A percentile compares a stretch with the other conserved stretches of the same genome.
Evolutionary conservation across 805 yeast species (phyloP).

Genomic region (Candida yuanshanica): DNA sequence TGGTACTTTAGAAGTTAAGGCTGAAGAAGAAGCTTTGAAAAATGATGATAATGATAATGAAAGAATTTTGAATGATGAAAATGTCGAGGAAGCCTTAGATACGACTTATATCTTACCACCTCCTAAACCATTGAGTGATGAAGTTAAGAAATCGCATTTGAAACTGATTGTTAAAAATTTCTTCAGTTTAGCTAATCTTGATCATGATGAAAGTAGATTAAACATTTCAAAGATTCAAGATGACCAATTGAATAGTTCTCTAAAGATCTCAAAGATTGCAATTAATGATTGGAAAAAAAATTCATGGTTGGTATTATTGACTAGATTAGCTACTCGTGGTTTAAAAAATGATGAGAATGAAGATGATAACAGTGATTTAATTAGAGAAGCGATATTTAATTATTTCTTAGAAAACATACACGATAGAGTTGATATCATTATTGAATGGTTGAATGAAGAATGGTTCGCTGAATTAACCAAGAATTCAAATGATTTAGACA

Average conservation of each 20-base stretch:
- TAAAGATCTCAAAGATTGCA: conserved; percentile 26
- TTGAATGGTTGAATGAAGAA: conserved; percentile 95
- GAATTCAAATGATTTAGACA: conserved; percentile 21
- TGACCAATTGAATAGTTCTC: conserved; percentile 15
- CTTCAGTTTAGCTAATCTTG: conserved; percentile 39
- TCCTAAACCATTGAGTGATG: conserved; percentile 47
- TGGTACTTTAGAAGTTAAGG: conserved; percentile 26
- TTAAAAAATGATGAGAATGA: conserved; percentile 30
- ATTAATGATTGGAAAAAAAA: conserved; percentile 52
- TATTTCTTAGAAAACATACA: conserved; percentile 72
- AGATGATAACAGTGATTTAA: conserved; percentile 47
- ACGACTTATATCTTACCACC: conserved; percentile 48
- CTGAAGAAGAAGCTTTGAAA: conserved; percentile 21
- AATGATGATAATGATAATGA: conserved; percentile 23
- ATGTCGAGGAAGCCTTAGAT: conserved; percentile 34
- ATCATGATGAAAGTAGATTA: conserved; percentile 14
- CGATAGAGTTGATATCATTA: conserved; percentile 62
- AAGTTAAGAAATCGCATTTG: conserved; percentile 54
- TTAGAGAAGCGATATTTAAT: conserved; percentile 66
- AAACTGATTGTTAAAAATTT: conserved; percentile 54
- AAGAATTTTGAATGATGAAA: conserved; percentile 16
- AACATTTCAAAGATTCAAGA: conserved; percentile 16
- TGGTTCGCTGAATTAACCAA: conserved; percentile 61
- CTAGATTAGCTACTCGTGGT: conserved; percentile 82
- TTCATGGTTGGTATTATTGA: conserved; percentile 71